Evolutionary conservation across 1,284 basidiomycete genomes (phyloP).

Genomic region (Papiliotrema nemorosa): DNA sequence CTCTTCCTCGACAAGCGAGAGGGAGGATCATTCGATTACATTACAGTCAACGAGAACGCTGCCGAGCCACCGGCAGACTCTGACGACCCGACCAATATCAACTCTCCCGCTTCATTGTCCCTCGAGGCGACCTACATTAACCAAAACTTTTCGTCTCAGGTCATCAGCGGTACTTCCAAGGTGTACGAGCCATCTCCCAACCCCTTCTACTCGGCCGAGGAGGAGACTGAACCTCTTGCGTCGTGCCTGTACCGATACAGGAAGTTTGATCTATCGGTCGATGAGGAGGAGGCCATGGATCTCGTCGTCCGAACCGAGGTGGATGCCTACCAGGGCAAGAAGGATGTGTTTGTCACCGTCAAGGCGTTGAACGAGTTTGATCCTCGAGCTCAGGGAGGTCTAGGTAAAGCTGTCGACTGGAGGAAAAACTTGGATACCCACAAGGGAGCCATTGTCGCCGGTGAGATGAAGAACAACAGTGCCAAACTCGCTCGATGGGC

Average conservation of each 20-base stretch:
- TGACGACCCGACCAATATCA: constrained; percentile 68
- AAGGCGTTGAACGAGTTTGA: constrained; percentile 98
- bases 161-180: constrained; percentile 66
- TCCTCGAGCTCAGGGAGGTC: constrained; percentile 71
- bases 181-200: constrained; percentile 71
- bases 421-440: constrained; percentile 91
- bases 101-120: constrained; percentile 88
- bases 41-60: constrained; percentile 99
- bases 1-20: constrained; percentile 98
- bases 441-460: constrained; percentile 95
- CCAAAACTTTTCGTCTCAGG: constrained; percentile 97
- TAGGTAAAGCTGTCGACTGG: constrained; percentile 81
- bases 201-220: constrained; percentile 88
- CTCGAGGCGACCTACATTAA: constrained; percentile 99
- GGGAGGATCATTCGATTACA: constrained; percentile 92
- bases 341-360: constrained; percentile 69
- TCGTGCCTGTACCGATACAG: constrained; percentile 96
- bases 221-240: constrained; percentile 90
- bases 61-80: constrained; percentile 90
- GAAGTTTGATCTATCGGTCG: constrained; percentile 87
- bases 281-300: constrained; percentile 80
- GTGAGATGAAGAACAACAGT: constrained; percentile 99
- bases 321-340: constrained; percentile 74
- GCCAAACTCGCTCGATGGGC: constrained; percentile 98
- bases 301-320: constrained; percentile 95